Evolutionary conservation across 2,329 filamentous ascomycete genomes (phyloP), one percentile per base, ranked within the genome.

Genomic region (Oidium heveae): DNA sequence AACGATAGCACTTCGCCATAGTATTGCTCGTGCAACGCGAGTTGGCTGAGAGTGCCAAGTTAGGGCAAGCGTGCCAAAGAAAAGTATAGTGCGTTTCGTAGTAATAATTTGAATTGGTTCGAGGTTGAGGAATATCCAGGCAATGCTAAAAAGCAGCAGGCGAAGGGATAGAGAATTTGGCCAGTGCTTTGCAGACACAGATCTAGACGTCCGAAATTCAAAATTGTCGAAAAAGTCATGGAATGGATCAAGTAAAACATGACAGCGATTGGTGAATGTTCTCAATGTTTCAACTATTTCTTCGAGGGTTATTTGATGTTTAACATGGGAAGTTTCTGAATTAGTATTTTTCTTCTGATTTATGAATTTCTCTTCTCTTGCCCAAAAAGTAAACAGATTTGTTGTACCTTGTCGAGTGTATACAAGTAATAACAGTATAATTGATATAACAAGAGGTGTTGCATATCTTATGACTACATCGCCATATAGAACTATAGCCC

Each of bases 211-310:
- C 66, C 95, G 87, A 0, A 87, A 94, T 57, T 85, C 91, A 28
- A 98, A 73, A 63, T 95, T 95, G 66, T 96, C 88, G 6, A 88
- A 95, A 66, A 96, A 73, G 59, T 84, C 80, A 47, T 94, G 72
- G 55, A 96, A 75, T 2, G 91, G 91, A 62, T 95, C 88, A 53
- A 96, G 74, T 18, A 98, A 71, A 54, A 94, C 82, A 66, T 95
- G 94, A 68, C 91, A 95, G 52, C 91, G 77, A 5, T 82, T 84
- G 0, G 89, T 96, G 61, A 98, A 86, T 59, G 87, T 80, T 66
- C 87, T 86, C 47, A 98, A 70, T 0, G 86, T 94, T 61, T 96
- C 88, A 55, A 98, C 84, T 57, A 98, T 98, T 69, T 98, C 91
- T 66, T 98, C 91, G 54, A 98, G 69, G 53, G 87, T 95, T 71